Evolutionary conservation across 495 filamentous ascomycete genomes (phyloP), one percentile per base, ranked within the genome.

Genomic region (Penicillium atrosanguineum): DNA sequence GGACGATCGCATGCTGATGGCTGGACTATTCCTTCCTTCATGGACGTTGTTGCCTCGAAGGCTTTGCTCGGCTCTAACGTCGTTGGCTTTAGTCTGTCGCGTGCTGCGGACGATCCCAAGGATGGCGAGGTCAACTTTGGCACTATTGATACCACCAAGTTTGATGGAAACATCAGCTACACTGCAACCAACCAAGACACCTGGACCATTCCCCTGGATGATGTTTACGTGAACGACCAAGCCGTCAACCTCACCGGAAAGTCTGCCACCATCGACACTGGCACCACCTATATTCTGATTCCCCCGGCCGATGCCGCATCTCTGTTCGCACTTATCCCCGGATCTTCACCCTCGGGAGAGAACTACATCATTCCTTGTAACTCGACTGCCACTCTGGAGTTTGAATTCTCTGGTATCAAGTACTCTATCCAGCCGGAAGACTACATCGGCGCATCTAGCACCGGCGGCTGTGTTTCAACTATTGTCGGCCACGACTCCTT

Each of bases 111-210:
- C 60, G 77, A 81, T 3, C 56, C 57, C 15, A 88, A 89, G 59
- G 81, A 88, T 46, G 90, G 90, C 3, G 84, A 88, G 50, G 74
- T 94, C 57, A 89, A 83, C 41, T 90, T 96, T 62, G 91, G 91
- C 9, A 78, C 74, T 15, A 71, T 83, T 15, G 86, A 96, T 62
- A 73, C 69, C 6, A 69, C 77, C 38, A 83, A 85, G 57, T 92
- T 82, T 57, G 76, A 70, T 12, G 89, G 88, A 0, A 72, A 81
- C 31, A 80, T 95, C 41, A 69, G 74, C 2, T 96, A 89, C 58
- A 81, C 81, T 15, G 14, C 71, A 15, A 75, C 82, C 12, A 57
- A 69, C 51, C 41, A 62, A 20, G 60, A 65, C 36, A 69, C 72
- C 55, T 95, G 90, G 91, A 78, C 82, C 36, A 85, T 96, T 50